Evolutionary conservation across 2,329 filamentous ascomycete genomes (phyloP), one percentile per base, ranked within the genome.

Genomic region (Paradendryphiella salina): DNA sequence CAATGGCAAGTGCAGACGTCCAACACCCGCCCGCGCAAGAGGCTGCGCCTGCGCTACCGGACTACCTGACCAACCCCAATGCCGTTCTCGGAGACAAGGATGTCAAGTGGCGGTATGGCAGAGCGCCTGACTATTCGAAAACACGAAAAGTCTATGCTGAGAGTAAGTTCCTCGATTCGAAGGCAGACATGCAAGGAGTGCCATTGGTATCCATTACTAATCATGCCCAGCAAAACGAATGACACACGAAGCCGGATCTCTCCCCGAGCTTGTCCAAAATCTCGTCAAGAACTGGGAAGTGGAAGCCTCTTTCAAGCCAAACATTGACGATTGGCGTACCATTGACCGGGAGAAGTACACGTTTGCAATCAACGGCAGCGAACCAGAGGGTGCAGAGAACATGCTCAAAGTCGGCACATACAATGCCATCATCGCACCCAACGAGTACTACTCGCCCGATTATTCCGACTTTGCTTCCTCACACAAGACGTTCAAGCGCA

Each of bases 251-350:
- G 75, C 82, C 3, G 78, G 77, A 29, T 84, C 80, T 48, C 79
- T 88, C 2, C 79, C 82, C 11, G 73, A 79, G 40, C 78, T 88
- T 4, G 84, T 88, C 32, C 81, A 87, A 67, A 88, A 87, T 64
- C 79, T 88, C 1, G 85, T 88, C 65, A 87, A 88, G 75, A 88
- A 88, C 68, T 88, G 85, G 85, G 85, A 88, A 69, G 81, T 87
- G 43, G 85, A 88, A 69, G 85, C 85, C 0, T 86, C 83, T 0
- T 87, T 85, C 79, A 88, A 88, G 73, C 79, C 79, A 6, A 63
- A 76, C 13, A 75, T 87, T 8, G 61, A 73, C 3, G 82, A 88
- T 70, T 88, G 85, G 85, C 79, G 85, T 37, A 88, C 85, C 2
- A 79, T 88, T 59, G 82, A 87, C 66, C 76, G 73, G 3, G 65